Evolutionary conservation across 306 rosid genomes (phyloP).

Genomic region (Trifolium pratense): DNA sequence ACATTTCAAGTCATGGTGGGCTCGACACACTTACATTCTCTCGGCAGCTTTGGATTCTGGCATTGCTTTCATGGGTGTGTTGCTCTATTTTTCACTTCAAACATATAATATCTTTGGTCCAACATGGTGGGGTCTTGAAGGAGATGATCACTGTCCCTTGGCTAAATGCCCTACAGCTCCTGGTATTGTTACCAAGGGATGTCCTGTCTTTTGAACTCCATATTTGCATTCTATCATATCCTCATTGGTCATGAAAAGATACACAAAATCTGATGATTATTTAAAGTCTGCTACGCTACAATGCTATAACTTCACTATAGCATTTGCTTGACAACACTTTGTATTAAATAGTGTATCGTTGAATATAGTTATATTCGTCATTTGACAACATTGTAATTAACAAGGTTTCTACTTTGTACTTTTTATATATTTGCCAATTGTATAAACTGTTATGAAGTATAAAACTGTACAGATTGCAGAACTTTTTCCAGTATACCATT

Average conservation of each 20-base stretch:
- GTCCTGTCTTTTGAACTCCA: slow-evolving; percentile 52
- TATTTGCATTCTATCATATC: neutral
- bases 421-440: too few species aligned
- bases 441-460: too few species aligned
- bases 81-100: slow-evolving; percentile 68
- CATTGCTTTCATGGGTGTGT: slow-evolving; percentile 59
- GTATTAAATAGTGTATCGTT: too few species aligned
- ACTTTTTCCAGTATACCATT: too few species aligned
- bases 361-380: too few species aligned
- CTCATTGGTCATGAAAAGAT: neutral
- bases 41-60: slow-evolving; percentile 84
- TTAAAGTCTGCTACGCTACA: too few species aligned
- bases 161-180: slow-evolving; percentile 77
- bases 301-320: too few species aligned
- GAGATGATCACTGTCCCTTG: slow-evolving; percentile 60
- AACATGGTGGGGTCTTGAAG: slow-evolving; percentile 64
- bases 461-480: too few species aligned
- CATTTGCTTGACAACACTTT: too few species aligned
- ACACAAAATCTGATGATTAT: neutral
- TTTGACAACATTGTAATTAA: too few species aligned
- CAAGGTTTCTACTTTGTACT: too few species aligned
- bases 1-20: slow-evolving; percentile 69
- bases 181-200: slow-evolving; percentile 53
- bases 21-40: slow-evolving; percentile 66
- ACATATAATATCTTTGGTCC: slow-evolving; percentile 49